A percentile compares a stretch with the other conserved stretches of the same genome.
Conservation (phyloP, 768 basidiomycete genomes). For the Mrakia frigida region DNA sequence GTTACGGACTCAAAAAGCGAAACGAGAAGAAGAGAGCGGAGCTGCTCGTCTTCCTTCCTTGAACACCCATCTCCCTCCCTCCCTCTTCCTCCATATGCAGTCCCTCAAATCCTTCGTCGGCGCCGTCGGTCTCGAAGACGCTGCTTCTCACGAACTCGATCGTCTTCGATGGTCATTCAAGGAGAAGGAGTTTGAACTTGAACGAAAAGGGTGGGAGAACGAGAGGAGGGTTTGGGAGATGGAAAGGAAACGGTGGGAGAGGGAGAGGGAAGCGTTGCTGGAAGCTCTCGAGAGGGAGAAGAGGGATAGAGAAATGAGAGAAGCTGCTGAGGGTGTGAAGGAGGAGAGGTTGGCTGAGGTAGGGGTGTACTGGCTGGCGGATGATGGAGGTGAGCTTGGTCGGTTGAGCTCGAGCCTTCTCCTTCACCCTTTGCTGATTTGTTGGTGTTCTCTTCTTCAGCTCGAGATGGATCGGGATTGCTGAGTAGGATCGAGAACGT, state of each 20-base stretch:
- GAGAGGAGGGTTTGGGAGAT: neutral
- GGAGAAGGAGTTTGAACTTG: neutral
- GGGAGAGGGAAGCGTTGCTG: neutral
- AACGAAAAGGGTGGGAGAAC: neutral
- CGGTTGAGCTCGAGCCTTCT: neutral
- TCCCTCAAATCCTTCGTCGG: neutral
- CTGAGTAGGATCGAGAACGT: too few species aligned
- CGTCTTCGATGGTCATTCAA: neutral
- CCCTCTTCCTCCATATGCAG: neutral
- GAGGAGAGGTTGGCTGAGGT: neutral
- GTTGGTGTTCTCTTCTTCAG: too few species aligned
- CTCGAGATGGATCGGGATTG: too few species aligned
- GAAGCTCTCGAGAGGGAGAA: neutral
- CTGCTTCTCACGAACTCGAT: neutral
- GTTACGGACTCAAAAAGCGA: too few species aligned
- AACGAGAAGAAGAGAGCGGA: too few species aligned
- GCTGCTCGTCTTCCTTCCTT: too few species aligned
- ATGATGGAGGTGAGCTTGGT: neutral
- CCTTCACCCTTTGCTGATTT: neutral
- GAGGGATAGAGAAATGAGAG: neutral
- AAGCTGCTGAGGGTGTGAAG: neutral
- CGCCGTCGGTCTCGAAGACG: neutral
- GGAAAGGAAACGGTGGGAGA: neutral
- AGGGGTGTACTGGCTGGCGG: neutral
- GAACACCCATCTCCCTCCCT: neutral